Evolutionary conservation across 768 basidiomycete species (phyloP), one percentile per base, ranked within the genome.

Genomic region (Psilocybe tampanensis): DNA sequence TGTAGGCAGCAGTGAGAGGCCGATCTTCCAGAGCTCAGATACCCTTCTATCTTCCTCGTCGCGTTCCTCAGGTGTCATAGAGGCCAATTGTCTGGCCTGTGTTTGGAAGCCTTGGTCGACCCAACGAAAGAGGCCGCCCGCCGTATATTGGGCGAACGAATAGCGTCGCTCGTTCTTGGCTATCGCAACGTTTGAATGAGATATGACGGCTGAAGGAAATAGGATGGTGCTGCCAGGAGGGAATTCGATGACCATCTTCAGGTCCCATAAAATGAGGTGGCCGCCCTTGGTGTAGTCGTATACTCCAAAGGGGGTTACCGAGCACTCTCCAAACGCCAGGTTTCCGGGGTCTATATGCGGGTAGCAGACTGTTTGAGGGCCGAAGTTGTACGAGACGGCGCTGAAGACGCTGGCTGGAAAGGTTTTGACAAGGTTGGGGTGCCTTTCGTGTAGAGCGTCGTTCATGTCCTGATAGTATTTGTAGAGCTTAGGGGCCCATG

Each of bases 101-200:
- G 41, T 58, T 24, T n/a, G n/a, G n/a, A n/a, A n/a, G n/a, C n/a
- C n/a, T n/a, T n/a, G n/a, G 15, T 44, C 42, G 1, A 42, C 50
- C 56, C 50, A 58, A 9, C 56, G 29, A 29, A 58, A 58, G 9
- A 58, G 32, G 3, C 29, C 50, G 2, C 56, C 56, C 8, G 56
- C 50, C 1, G 50, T 47, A 19, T 52, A 58, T 19, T 58, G 56
- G 2, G 56, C 33, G 19, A 58, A 58, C 2, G 56, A 58, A 23
- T 58, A 58, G 1, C 56, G 36, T 12, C 13, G 8, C 44, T 58
- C 56, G 26, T 58, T 1, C 7, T 13, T 3, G 4, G n/a, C 47
- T 45, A 21, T 42, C 7, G 13, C 34, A 47, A n/a, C n/a, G 34
- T 58, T 58, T 13, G 50, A 53, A 39, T 58, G 56, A 2, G 50